phyloP scores from a whole-genome alignment of 2,329 filamentous ascomycete species.

The Epichloe gansuensis region DNA sequence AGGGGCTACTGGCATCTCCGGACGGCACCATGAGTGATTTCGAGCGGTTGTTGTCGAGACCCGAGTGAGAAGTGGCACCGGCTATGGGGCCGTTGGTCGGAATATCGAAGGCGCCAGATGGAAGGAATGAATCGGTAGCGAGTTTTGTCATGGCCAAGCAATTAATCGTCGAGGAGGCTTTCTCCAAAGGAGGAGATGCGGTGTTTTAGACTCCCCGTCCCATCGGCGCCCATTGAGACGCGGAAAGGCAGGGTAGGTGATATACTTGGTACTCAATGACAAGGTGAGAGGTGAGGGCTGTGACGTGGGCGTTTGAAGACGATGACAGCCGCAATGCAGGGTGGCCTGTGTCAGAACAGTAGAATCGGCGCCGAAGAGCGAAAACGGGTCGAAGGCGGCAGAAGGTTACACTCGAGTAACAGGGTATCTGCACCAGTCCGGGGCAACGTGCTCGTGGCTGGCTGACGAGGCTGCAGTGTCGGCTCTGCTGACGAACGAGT shows the following conservation, averaged over 20 bases:
- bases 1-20: not conserved
- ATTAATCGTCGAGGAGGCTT: not conserved
- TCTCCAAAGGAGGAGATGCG: not conserved
- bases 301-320: not conserved
- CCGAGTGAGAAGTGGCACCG: conserved; percentile 3
- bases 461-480: conserved; percentile 3
- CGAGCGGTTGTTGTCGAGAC: conserved; percentile 1
- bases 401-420: not conserved
- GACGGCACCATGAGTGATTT: not conserved
- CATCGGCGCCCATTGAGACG: not conserved
- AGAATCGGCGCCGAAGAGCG: not conserved
- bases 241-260: not conserved
- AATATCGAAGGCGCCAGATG: conserved; percentile 24
- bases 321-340: not conserved
- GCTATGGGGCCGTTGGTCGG: conserved; percentile 12
- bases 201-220: conserved; percentile 2
- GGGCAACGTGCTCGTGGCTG: conserved; percentile 4
- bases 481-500: conserved; percentile 1
- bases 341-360: not conserved
- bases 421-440: not conserved
- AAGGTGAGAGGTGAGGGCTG: not conserved
- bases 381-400: not conserved
- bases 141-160: conserved; percentile 25
- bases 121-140: conserved; percentile 30
- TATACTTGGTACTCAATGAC: not conserved